phyloP scores from a whole-genome alignment of 495 filamentous ascomycete species.

The Xylaria acuta region DNA sequence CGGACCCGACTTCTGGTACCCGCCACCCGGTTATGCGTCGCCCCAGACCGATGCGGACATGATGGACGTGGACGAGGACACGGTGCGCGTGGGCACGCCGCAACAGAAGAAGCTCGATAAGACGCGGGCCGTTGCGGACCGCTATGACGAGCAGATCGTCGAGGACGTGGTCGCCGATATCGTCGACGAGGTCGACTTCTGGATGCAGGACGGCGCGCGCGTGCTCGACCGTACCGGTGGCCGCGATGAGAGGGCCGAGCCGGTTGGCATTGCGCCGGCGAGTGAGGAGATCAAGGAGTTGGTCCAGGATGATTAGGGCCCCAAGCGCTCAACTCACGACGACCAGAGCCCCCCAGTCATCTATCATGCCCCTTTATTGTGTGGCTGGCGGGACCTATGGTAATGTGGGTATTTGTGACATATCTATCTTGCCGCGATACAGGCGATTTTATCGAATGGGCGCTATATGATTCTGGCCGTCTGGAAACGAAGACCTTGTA shows the following conservation, averaged over 20 bases:
- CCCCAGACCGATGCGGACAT: constrained; percentile 56
- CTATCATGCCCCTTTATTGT: background rate
- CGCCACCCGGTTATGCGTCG: constrained; percentile 62
- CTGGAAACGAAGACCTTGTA: background rate
- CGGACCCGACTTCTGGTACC: constrained; percentile 87
- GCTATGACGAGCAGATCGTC: constrained; percentile 92
- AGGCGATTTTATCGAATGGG: too few species aligned
- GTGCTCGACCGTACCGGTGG: constrained; percentile 49
- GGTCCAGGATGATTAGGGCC: constrained; percentile 63
- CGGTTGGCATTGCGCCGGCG: constrained; percentile 45
- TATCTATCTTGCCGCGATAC: background rate
- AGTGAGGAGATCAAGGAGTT: constrained; percentile 67
- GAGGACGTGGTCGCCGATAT: constrained; percentile 94
- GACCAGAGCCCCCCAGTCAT: too few species aligned
- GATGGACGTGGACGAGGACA: constrained; percentile 46
- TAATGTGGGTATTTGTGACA: background rate
- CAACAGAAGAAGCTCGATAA: constrained; percentile 29
- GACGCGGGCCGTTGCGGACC: constrained; percentile 70
- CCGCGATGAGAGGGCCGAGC: constrained; percentile 47
- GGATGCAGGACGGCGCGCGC: constrained; percentile 67
- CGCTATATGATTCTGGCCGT: background rate
- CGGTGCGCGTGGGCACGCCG: constrained; percentile 29
- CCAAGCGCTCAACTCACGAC: background rate
- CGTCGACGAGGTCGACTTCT: constrained; percentile 87
- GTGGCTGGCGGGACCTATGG: background rate